A percentile compares a stretch with the other conserved stretches of the same genome.
Evolutionary conservation across 768 basidiomycete genomes (phyloP).

Genomic region (Strobilomyces dryophilus): DNA sequence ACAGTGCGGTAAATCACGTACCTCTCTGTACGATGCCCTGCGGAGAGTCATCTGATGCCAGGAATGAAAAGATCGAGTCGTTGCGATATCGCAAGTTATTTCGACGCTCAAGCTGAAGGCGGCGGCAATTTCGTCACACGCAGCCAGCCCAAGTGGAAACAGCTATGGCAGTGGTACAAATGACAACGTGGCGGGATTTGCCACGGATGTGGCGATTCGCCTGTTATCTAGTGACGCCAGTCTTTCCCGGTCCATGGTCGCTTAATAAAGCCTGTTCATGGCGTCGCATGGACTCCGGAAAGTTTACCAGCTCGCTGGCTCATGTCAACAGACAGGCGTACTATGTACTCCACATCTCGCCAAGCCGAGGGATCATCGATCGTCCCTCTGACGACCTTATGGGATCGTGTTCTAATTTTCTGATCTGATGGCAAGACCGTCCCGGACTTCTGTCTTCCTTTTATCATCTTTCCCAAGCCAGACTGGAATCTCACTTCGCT

Average conservation of each 20-base stretch:
- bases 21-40: no score
- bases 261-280: not conserved
- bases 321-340: slow-evolving; percentile 6
- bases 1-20: no score
- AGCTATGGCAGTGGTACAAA: not conserved
- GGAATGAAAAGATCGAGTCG: no score
- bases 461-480: slow-evolving; percentile 9
- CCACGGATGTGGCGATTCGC: not conserved
- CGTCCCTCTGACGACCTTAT: slow-evolving; percentile 22
- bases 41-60: no score
- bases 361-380: slow-evolving; percentile 10
- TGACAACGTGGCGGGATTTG: no score
- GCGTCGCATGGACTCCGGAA: not conserved
- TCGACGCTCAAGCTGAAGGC: no score
- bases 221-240: no score
- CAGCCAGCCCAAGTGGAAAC: no score
- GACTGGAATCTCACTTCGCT: slow-evolving; percentile 4
- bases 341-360: slow-evolving; percentile 3
- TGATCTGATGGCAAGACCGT: slow-evolving; percentile 16
- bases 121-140: no score
- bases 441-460: slow-evolving; percentile 9
- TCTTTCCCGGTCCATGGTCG: not conserved
- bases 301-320: not conserved
- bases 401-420: slow-evolving; percentile 15
- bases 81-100: no score